Conservation (phyloP, 768 basidiomycete genomes). For the Collybia mongolica region DNA sequence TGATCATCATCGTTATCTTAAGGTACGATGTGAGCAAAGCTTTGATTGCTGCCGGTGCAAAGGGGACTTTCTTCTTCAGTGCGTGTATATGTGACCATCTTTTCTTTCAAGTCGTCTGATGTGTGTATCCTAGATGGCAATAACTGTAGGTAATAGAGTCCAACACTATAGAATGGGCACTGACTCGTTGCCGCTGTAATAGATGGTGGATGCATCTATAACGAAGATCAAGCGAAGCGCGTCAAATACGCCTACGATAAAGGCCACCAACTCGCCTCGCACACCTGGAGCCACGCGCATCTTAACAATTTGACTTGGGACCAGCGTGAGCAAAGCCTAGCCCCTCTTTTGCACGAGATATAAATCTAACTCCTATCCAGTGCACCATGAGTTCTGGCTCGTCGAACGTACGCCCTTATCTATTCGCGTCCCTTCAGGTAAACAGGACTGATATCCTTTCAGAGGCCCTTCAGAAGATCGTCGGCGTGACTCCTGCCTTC, state of each 20-base stretch:
- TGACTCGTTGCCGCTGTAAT: no score
- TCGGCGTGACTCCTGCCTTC: conserved; percentile 34
- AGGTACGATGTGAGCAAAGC: conserved; percentile 31
- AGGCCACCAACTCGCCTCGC: conserved; percentile 44
- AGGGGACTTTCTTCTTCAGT: conserved; percentile 27
- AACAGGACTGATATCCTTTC: neutral
- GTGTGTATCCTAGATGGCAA: conserved; percentile 26
- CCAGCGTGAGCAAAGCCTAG: conserved; percentile 23
- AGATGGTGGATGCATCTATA: conserved; percentile 36
- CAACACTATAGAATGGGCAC: no score
- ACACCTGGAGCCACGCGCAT: conserved; percentile 42
- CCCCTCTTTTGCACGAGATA: neutral
- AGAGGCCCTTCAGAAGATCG: conserved; percentile 33
- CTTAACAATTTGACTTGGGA: conserved; percentile 28
- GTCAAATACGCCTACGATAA: conserved; percentile 35
- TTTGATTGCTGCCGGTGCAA: conserved; percentile 21
- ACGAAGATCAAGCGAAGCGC: conserved; percentile 16
- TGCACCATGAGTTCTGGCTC: conserved; percentile 33
- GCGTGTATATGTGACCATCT: neutral
- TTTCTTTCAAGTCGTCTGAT: neutral
- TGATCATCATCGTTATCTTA: conserved; percentile 7
- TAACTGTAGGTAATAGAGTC: conserved; percentile 22
- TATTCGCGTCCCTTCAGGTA: neutral
- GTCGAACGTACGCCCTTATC: conserved; percentile 27
- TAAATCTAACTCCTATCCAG: conserved; percentile 11